Evolutionary conservation across 2,329 filamentous ascomycete species (phyloP), one percentile per base, ranked within the genome.

Genomic region (Sclerotinia nivalis): DNA sequence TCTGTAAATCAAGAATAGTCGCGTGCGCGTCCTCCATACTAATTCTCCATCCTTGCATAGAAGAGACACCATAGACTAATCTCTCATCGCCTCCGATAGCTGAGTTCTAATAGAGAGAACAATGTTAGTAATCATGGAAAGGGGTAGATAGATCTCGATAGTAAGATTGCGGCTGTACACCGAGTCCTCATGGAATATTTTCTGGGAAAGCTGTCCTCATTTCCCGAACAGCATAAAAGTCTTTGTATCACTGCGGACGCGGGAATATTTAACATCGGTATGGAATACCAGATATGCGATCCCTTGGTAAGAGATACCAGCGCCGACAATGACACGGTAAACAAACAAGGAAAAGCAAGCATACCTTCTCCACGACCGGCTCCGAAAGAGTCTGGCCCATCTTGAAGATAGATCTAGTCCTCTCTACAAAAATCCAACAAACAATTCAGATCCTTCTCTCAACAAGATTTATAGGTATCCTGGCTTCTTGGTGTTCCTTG

Each of bases 321-420:
- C 56, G 61, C 8, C 54, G 50, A 68, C 67, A 58, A 70, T 37
- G 66, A 64, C 40, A 28, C 28, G 22, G 31, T 54, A 22, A 68
- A 71, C 69, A 60, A 68, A 65, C 56, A 69, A 54, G 59, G 69
- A 62, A 58, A 13, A 25, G 20, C 47, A 43, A 71, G 82, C 88
- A 81, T 87, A 99, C 96, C 94, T 99, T 99, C 81, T 98, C 96
- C 82, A 97, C 92, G 79, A 99, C 94, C 79, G 96, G 96, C 87
- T 99, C 96, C 79, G 95, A 98, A 80, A 99, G 90, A 83, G 96
- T 99, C 87, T 99, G 96, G 88, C 96, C 96, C 96, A 99, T 99
- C 65, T 74, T 79, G 72, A 71, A 62, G 69, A 69, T 69, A 69
- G 70, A 69, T 72, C 70, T 62, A 34, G 65, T 61, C 70, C 70